Conservation (phyloP, 441 rosid genomes). For the Corymbia citriodora region DNA sequence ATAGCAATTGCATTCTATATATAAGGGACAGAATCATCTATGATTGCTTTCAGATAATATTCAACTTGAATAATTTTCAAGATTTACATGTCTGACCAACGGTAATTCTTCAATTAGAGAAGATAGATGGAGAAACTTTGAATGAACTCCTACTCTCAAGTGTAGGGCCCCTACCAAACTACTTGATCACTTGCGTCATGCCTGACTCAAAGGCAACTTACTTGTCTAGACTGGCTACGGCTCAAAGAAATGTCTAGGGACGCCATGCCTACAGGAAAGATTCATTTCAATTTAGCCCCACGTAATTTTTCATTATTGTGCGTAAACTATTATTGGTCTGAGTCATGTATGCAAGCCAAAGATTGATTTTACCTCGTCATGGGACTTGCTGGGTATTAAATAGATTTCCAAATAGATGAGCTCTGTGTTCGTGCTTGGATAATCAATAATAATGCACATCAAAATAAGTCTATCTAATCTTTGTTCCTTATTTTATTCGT, state of each 20-base stretch:
- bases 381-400: rapidly evolving
- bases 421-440: not conserved
- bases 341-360: not conserved
- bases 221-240: not conserved
- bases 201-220: not conserved
- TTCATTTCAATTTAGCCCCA: not conserved
- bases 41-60: not conserved
- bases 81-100: not conserved
- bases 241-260: not conserved
- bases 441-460: not conserved
- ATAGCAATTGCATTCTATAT: not conserved
- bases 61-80: not conserved
- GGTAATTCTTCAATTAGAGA: not conserved
- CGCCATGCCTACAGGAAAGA: not conserved
- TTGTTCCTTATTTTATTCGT: not conserved
- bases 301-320: not conserved
- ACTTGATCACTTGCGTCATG: not conserved
- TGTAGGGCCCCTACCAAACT: not conserved
- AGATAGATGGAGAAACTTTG: not conserved
- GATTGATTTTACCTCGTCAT: not conserved
- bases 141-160: not conserved
- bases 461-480: not conserved
- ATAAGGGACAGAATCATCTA: not conserved
- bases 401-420: not conserved
- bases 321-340: too few species aligned